phyloP scores from a whole-genome alignment of 805 yeast species.

The Sugiyamaella marilandica region DNA sequence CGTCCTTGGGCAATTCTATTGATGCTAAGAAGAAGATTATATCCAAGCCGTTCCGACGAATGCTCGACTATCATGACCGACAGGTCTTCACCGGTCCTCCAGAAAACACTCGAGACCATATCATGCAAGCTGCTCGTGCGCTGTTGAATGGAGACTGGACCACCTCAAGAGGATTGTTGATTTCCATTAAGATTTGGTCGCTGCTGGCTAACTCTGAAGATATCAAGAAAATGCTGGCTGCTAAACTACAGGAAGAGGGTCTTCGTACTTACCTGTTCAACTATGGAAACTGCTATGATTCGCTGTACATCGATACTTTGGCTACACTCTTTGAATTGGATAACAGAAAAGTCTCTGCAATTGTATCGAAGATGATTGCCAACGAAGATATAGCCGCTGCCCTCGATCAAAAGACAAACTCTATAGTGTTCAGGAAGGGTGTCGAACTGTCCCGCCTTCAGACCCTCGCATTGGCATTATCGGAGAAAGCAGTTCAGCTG shows the following conservation, averaged over 20 bases:
- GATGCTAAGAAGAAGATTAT: constrained; percentile 60
- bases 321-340: constrained; percentile 62
- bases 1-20: constrained; percentile 51
- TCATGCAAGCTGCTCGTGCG: constrained; percentile 86
- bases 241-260: constrained; percentile 83
- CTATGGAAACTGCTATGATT: constrained; percentile 69
- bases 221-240: constrained; percentile 61
- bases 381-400: constrained; percentile 72
- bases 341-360: constrained; percentile 50
- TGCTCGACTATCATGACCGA: constrained; percentile 87
- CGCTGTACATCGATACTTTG: constrained; percentile 64
- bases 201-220: constrained; percentile 65
- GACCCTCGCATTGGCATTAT: constrained; percentile 77
- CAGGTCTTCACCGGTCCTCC: constrained; percentile 97
- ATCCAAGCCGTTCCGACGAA: constrained; percentile 83
- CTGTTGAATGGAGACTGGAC: constrained; percentile 89
- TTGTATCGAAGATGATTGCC: constrained; percentile 71
- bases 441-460: constrained; percentile 81
- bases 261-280: constrained; percentile 88
- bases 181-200: constrained; percentile 80
- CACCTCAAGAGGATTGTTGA: constrained; percentile 63
- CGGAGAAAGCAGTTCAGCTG: constrained; percentile 72
- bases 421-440: constrained; percentile 66
- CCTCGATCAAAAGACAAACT: constrained; percentile 60
- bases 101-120: constrained; percentile 89